Evolutionary conservation across 176 grass and related monocot species (phyloP).

Genomic region (Aegilops tauschii): DNA sequence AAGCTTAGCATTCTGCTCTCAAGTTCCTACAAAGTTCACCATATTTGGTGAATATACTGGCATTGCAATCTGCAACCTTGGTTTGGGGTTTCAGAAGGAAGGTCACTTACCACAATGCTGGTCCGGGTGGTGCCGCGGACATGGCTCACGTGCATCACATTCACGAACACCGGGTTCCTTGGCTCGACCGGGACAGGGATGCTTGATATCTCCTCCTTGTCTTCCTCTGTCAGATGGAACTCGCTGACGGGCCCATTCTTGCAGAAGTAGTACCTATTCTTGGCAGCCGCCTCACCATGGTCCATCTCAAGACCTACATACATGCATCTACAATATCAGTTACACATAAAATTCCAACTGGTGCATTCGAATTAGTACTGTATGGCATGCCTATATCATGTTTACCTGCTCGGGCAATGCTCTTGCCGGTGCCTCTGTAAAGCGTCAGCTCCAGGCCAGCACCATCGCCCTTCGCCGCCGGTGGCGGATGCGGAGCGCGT

Average conservation of each 20-base stretch:
- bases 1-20: neutral
- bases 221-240: slow-evolving; percentile 26
- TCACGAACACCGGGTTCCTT: slow-evolving; percentile 32
- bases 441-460: neutral
- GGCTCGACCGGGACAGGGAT: neutral
- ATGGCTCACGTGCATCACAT: slow-evolving; percentile 35
- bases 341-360: neutral
- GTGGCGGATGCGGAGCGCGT: neutral
- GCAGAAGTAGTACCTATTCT: slow-evolving; percentile 40
- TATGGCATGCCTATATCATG: neutral
- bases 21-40: too few relatives aligned
- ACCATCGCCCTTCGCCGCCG: neutral
- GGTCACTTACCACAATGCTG: slow-evolving; percentile 14
- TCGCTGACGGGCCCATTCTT: slow-evolving; percentile 32
- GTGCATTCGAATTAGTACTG: neutral
- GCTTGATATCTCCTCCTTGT: slow-evolving; percentile 34
- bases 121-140: neutral
- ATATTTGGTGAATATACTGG: neutral
- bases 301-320: neutral
- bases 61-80: neutral
- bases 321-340: neutral
- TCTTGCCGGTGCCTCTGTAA: neutral
- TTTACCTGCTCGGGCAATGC: neutral
- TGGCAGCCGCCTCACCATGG: neutral
- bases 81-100: neutral